These are phyloP conservation scores for Plasmodium coatneyi DNA, from an alignment of 169 alveolate species.

Conservation along the genomic window DNA sequence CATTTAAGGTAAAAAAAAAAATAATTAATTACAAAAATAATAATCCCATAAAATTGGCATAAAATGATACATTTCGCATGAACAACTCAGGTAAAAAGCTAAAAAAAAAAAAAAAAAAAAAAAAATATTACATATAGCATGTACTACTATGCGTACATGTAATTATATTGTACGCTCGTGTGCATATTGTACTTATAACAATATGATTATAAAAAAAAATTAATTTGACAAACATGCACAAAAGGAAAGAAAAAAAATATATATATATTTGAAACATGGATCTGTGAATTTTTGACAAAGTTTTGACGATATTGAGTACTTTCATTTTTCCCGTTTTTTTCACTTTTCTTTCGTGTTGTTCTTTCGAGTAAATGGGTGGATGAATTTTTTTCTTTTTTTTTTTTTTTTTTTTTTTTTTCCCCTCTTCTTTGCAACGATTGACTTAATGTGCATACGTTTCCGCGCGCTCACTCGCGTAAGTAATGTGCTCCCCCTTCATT, in stretches of 20 bases:
- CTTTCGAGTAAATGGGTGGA: conserved; percentile 13
- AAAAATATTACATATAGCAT: not conserved
- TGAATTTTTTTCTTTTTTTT: conserved; percentile 5
- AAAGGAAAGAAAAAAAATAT: not conserved
- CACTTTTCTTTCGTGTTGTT: conserved; percentile 26
- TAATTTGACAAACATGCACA: conserved; percentile 1
- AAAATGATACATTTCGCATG: conserved; percentile 6
- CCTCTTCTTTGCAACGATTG: conserved; percentile 9
- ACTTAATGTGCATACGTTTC: not conserved
- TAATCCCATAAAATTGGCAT: not conserved
- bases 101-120: not conserved
- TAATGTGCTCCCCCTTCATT: not conserved
- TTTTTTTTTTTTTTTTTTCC: conserved; percentile 4
- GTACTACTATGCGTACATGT: not conserved
- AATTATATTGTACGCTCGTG: not conserved
- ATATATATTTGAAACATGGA: not conserved
- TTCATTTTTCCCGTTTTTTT: conserved; percentile 4
- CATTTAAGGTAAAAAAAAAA: conserved; percentile 9
- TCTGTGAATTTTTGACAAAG: conserved; percentile 23
- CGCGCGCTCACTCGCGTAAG: not conserved
- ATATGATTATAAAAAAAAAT: not conserved
- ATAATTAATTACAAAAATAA: not conserved
- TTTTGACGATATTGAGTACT: not conserved
- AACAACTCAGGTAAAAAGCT: conserved; percentile 13
- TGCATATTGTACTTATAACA: not conserved